A percentile compares a stretch with the other conserved stretches of the same genome.
phyloP scores from a whole-genome alignment of 1,139 yeast species.

The Candida sanyaensis region DNA sequence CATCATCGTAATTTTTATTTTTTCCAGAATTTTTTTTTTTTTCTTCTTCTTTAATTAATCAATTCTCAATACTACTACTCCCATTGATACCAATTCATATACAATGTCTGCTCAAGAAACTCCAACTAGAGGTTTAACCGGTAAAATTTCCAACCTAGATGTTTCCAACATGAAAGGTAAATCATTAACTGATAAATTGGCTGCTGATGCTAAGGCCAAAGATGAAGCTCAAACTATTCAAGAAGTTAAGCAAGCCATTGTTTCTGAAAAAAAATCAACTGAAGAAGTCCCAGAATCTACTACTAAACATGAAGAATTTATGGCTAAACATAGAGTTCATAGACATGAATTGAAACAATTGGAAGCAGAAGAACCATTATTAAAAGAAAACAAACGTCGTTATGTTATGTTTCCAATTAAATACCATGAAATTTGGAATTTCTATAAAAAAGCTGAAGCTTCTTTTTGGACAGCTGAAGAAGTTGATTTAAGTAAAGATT shows the following conservation, averaged over 20 bases:
- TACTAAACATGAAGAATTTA: conserved; percentile 52
- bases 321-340: conserved; percentile 62
- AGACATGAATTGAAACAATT: conserved; percentile 70
- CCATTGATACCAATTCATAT: background rate
- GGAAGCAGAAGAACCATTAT: conserved; percentile 88
- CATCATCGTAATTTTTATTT: conserved; percentile 2
- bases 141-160: conserved; percentile 45
- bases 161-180: conserved; percentile 34
- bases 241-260: conserved; percentile 21
- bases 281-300: conserved; percentile 18
- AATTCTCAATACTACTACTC: background rate
- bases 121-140: conserved; percentile 53
- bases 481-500: conserved; percentile 91
- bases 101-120: conserved; percentile 38
- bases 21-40: background rate
- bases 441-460: conserved; percentile 98
- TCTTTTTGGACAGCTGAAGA: conserved; percentile 99
- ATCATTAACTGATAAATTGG: conserved; percentile 47
- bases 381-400: conserved; percentile 83
- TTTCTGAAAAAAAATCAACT: conserved; percentile 17
- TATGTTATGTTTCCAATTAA: conserved; percentile 96
- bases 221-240: conserved; percentile 34
- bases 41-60: background rate
- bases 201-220: conserved; percentile 47
- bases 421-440: conserved; percentile 98